Conservation (phyloP, 2,329 filamentous ascomycete species). For the Aspergillus ustus region DNA sequence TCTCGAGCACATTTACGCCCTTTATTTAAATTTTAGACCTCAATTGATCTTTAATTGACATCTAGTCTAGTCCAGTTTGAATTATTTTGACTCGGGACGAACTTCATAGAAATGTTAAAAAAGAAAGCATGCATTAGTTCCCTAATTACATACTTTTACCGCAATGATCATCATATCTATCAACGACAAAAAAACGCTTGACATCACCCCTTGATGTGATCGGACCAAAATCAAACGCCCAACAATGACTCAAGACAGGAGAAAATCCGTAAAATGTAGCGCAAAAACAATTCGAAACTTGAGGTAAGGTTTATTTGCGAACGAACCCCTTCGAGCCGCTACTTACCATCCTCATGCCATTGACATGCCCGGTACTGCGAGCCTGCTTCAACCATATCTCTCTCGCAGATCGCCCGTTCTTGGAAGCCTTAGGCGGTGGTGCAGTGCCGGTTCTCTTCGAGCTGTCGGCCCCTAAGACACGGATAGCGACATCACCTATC, state of each 20-base stretch:
- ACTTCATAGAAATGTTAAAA: conserved; percentile 7
- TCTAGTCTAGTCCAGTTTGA: not conserved
- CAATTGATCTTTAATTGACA: conserved; percentile 9
- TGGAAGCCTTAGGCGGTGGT: conserved; percentile 52
- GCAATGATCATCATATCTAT: conserved; percentile 11
- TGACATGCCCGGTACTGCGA: conserved; percentile 36
- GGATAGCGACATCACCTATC: conserved; percentile 54
- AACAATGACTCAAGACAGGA: not conserved
- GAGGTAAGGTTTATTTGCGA: conserved; percentile 28
- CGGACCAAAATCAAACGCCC: conserved; percentile 2
- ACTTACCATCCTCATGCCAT: conserved; percentile 43
- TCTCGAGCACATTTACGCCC: not conserved
- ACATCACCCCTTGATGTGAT: not conserved
- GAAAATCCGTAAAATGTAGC: not conserved
- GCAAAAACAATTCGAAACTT: not conserved
- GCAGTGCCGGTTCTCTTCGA: conserved; percentile 44
- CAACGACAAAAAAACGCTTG: not conserved
- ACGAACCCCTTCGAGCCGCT: conserved; percentile 44
- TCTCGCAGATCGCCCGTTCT: conserved; percentile 41
- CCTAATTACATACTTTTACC: conserved; percentile 6
- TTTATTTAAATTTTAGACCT: conserved; percentile 18
- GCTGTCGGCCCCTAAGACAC: conserved; percentile 49
- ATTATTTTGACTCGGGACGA: not conserved
- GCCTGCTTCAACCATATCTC: conserved; percentile 46
- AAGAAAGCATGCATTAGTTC: conserved; percentile 16